phyloP scores from a whole-genome alignment of 2,329 filamentous ascomycete species.

The Pseudocercospora eumusae region DNA sequence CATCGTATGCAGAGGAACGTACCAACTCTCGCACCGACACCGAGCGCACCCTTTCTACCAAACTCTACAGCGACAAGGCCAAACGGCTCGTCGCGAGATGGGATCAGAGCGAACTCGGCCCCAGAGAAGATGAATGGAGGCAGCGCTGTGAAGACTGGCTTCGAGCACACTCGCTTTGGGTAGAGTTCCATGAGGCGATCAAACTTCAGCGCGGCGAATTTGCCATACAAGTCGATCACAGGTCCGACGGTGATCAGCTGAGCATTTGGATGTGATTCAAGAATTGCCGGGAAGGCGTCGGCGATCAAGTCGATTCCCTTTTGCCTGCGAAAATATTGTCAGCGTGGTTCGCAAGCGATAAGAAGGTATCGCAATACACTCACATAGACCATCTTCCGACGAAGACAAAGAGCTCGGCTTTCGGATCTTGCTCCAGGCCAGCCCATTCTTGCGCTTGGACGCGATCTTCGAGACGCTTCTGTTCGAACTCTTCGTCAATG shows the following conservation, averaged over 20 bases:
- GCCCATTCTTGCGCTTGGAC: conserved; percentile 69
- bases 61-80: conserved; percentile 70
- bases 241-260: conserved; percentile 66
- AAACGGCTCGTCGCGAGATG: conserved; percentile 69
- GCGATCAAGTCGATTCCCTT: conserved; percentile 70
- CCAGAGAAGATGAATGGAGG: conserved; percentile 69
- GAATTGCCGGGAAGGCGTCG: conserved; percentile 64
- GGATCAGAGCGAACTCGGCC: conserved; percentile 68
- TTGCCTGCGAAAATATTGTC: conserved; percentile 42
- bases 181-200: conserved; percentile 66
- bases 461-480: conserved; percentile 55
- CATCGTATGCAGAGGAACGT: background rate
- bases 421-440: conserved; percentile 60
- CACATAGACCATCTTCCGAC: conserved; percentile 67
- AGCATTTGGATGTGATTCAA: conserved; percentile 61
- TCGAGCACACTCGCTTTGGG: conserved; percentile 66
- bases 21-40: conserved; percentile 64
- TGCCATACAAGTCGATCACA: conserved; percentile 68
- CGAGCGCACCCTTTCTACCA: conserved; percentile 66
- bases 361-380: too few relatives aligned
- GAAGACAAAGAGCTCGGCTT: conserved; percentile 67
- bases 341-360: background rate
- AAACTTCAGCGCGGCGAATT: conserved; percentile 67
- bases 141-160: conserved; percentile 66
- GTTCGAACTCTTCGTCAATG: conserved; percentile 59